These are phyloP conservation scores for Symbiotaphrina buchneri DNA, from an alignment of 495 filamentous ascomycete species.

Conservation along the genomic window DNA sequence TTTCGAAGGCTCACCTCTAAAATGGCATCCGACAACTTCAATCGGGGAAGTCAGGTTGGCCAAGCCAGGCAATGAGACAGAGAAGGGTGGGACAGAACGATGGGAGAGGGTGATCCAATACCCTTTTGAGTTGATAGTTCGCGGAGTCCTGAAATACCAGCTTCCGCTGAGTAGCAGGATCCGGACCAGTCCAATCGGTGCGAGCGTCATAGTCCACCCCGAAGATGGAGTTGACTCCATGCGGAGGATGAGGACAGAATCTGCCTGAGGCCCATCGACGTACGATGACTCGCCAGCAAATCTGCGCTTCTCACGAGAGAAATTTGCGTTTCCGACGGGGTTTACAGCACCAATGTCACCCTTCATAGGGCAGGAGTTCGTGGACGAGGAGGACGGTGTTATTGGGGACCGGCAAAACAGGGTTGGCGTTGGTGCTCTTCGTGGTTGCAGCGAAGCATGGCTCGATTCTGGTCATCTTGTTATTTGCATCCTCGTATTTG, in stretches of 20 bases:
- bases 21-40: constrained; percentile 36
- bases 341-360: no score
- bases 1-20: constrained; percentile 76
- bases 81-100: constrained; percentile 61
- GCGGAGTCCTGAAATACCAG: constrained; percentile 74
- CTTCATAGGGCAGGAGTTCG: no score
- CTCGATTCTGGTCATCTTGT: no score
- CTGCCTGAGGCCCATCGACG: no score
- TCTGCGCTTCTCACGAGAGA: no score
- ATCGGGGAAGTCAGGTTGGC: constrained; percentile 61
- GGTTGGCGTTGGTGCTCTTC: no score
- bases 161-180: constrained; percentile 57
- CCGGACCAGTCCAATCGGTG: constrained; percentile 27
- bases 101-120: constrained; percentile 84
- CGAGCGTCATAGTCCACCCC: constrained; percentile 25
- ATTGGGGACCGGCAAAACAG: no score
- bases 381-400: no score
- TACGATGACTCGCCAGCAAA: no score
- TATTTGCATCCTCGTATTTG: no score
- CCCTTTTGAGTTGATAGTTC: constrained; percentile 77
- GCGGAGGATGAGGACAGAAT: constrained; percentile 3
- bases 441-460: no score
- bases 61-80: constrained; percentile 75
- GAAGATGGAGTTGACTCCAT: constrained; percentile 13
- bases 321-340: no score